Conservation (phyloP, 345 rosid species). For the Boechera divaricarpa region DNA sequence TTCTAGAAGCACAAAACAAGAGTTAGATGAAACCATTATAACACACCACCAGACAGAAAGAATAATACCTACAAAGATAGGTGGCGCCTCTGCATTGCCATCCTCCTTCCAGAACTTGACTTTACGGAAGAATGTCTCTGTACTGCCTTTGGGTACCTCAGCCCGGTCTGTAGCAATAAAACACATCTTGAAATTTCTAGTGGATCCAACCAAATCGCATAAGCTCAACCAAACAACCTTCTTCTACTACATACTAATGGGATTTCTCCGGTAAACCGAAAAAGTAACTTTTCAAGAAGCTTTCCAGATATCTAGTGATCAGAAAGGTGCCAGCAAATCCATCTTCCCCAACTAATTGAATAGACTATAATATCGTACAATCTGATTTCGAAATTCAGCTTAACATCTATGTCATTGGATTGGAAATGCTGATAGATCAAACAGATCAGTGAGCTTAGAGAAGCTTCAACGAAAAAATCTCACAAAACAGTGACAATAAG, state of each 20-base stretch:
- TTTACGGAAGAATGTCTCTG: constrained; percentile 94
- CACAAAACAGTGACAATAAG: constrained; percentile 1
- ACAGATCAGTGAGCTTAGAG: constrained; percentile 31
- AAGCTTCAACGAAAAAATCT: not conserved
- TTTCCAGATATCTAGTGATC: constrained; percentile 7
- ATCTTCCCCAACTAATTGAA: not conserved
- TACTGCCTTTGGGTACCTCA: constrained; percentile 86
- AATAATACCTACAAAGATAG: constrained; percentile 96
- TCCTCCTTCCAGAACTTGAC: constrained; percentile 99
- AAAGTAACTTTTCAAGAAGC: not conserved
- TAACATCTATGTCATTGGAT: not conserved
- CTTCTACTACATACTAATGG: not conserved
- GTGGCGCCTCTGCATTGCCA: constrained; percentile 93
- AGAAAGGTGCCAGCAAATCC: not conserved
- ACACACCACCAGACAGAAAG: constrained; percentile 9
- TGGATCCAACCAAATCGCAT: constrained; percentile 20
- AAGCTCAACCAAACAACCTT: not conserved
- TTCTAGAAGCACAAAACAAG: constrained; percentile 50
- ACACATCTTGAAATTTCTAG: constrained; percentile 1
- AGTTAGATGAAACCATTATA: constrained; percentile 19
- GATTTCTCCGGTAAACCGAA: not conserved
- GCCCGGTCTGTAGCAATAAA: constrained; percentile 70
- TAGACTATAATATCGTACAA: not conserved
- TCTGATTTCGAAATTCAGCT: constrained; percentile 21
- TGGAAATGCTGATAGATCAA: constrained; percentile 27